Percentiles rank a stretch among this genome's conserved stretches.
Evolutionary conservation across 1,284 basidiomycete species (phyloP).

Genomic region (Ustilago curta): DNA sequence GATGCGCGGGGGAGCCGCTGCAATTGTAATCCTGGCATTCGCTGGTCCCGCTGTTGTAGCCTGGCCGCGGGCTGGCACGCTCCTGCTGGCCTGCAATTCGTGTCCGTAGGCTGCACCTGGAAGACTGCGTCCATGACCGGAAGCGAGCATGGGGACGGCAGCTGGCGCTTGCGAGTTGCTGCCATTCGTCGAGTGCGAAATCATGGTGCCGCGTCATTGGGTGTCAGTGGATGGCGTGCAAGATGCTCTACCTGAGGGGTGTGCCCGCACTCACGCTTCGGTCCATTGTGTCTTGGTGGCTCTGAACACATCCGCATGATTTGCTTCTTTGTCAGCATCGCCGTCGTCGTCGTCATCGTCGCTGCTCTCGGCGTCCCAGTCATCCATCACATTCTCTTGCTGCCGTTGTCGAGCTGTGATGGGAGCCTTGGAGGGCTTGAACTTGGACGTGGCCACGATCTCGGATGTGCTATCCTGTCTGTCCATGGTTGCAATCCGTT

Average conservation of each 20-base stretch:
- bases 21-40: constrained; percentile 8
- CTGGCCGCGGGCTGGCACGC: neutral
- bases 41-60: neutral
- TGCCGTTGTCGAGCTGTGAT: constrained; percentile 12
- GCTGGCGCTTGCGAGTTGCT: constrained; percentile 43
- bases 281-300: constrained; percentile 41
- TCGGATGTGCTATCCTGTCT: constrained; percentile 5
- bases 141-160: constrained; percentile 17
- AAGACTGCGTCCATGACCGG: constrained; percentile 26
- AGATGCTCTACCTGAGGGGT: neutral
- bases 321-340: neutral
- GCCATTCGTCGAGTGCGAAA: no score
- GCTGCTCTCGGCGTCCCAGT: constrained; percentile 52
- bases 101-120: constrained; percentile 39
- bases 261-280: constrained; percentile 32
- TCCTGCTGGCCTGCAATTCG: constrained; percentile 7
- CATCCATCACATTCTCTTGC: constrained; percentile 29
- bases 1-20: constrained; percentile 40
- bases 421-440: constrained; percentile 28
- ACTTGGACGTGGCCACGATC: constrained; percentile 40
- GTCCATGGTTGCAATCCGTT: neutral
- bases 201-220: neutral
- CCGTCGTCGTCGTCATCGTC: constrained; percentile 33
- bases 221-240: neutral
- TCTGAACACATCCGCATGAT: constrained; percentile 28